A percentile compares a stretch with the other conserved stretches of the same genome.
These are phyloP conservation scores for Stropharia rugosoannulata DNA, from an alignment of 768 basidiomycete species.

Conservation along the genomic window DNA sequence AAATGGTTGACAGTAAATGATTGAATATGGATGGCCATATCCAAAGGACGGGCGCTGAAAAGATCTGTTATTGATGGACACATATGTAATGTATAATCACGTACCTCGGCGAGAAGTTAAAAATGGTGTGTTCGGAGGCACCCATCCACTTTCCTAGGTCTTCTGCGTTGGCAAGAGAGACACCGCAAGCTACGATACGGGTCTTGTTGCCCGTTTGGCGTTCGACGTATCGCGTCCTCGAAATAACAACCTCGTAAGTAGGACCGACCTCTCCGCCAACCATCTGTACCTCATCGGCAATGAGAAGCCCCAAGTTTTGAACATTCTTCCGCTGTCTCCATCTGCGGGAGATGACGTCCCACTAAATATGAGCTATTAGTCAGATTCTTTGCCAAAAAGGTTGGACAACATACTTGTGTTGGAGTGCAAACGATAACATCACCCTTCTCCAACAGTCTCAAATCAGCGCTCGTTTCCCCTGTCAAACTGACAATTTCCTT, in stretches of 20 bases:
- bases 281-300: slow-evolving; percentile 94
- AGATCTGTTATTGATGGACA: background rate
- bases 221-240: slow-evolving; percentile 94
- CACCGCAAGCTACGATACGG: slow-evolving; percentile 91
- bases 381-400: background rate
- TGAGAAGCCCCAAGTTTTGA: slow-evolving; percentile 87
- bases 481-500: slow-evolving; percentile 94
- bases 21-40: slow-evolving; percentile 97
- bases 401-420: slow-evolving; percentile 58
- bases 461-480: slow-evolving; percentile 90
- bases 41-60: slow-evolving; percentile 86
- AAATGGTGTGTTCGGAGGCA: slow-evolving; percentile 88
- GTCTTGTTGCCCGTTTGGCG: slow-evolving; percentile 93
- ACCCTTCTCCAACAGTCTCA: slow-evolving; percentile 85
- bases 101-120: slow-evolving; percentile 95
- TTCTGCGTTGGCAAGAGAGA: slow-evolving; percentile 92
- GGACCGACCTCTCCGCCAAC: slow-evolving; percentile 95
- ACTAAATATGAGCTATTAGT: slow-evolving; percentile 44
- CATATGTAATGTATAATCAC: slow-evolving; percentile 8
- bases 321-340: slow-evolving; percentile 99
- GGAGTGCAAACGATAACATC: slow-evolving; percentile 97
- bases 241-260: slow-evolving; percentile 95
- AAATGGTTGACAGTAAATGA: slow-evolving; percentile 97
- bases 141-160: slow-evolving; percentile 99
- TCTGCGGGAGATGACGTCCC: slow-evolving; percentile 91